A percentile compares a stretch with the other conserved stretches of the same genome.
Conservation (phyloP, 352 stramenopile species). For the Phytophthora kernoviae region DNA sequence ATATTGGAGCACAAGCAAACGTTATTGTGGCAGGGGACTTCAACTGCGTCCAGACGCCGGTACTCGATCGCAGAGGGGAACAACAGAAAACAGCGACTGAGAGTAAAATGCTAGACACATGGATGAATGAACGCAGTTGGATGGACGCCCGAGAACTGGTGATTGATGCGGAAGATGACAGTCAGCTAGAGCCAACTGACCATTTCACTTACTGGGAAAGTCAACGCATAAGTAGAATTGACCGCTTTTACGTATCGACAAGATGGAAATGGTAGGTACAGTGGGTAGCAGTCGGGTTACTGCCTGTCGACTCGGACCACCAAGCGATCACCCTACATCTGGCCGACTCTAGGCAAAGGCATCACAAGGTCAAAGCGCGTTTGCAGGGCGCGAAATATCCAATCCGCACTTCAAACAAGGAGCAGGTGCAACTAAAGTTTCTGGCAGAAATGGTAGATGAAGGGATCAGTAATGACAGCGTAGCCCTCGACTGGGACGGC, state of each 20-base stretch:
- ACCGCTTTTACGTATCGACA: background rate
- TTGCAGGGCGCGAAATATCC: too few relatives aligned
- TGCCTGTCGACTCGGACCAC: background rate
- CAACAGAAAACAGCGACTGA: background rate
- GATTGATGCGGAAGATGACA: background rate
- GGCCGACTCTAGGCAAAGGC: too few relatives aligned
- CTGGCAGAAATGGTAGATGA: too few relatives aligned
- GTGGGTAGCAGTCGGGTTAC: background rate
- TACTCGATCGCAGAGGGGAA: background rate
- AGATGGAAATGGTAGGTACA: background rate
- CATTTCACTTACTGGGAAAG: constrained; percentile 1
- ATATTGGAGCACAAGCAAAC: too few relatives aligned
- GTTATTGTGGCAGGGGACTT: constrained; percentile 2
- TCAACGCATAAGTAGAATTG: background rate
- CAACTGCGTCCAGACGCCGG: background rate
- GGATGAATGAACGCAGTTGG: background rate
- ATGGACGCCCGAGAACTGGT: background rate
- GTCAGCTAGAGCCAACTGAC: background rate
- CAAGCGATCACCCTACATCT: background rate
- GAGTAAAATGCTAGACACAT: background rate
- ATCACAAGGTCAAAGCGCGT: too few relatives aligned
- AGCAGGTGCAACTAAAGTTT: too few relatives aligned
- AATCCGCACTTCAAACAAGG: too few relatives aligned
- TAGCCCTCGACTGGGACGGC: too few relatives aligned
- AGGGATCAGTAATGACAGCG: too few relatives aligned